Evolutionary conservation across 345 rosid genomes (phyloP), one percentile per base, ranked within the genome.

Genomic region (Corchorus capsularis): DNA sequence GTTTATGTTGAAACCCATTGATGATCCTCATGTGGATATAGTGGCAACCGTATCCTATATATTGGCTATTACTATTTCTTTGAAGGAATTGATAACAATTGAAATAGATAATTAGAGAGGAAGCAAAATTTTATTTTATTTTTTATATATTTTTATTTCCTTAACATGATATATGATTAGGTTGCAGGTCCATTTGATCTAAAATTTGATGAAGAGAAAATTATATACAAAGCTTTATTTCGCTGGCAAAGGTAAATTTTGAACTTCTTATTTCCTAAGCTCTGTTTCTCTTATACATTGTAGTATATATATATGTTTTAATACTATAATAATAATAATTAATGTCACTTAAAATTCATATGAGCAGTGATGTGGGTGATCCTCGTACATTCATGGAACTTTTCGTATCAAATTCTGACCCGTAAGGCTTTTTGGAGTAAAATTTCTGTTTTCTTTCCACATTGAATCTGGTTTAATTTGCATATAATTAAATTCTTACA

Each of bases 351-450:
- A 27, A 27, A 61, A 22, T 59, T 17, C 37, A 0, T 54, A 60
- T 82, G 69, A 79, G 80, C 92, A 94, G 98, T 66, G 93, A 93
- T 78, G 80, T 91, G 54, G 90, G 91, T 74, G 91, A 94, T 85
- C 98, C 97, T 71, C 89, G 91, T 84, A 93, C 97, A n/a, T 94
- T 94, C 81, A 68, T 91, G 87, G 98, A 94, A 84, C 83, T 94
- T 69, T 89, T 86, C 49, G 97, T 89, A 47, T 93, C 97, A 10
- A 93, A 78, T 78, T 81, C 91, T 55, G 91, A 93, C 75, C 97
- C 87, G 97, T 94, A 86, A 91, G 90, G 43, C 56, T 12, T 13
- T 69, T 73, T 67, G 20, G 32, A 49, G 27, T 17, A 0, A 47
- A 4, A 61, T 49, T 35, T 46, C 69, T 19, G 2, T 35, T 73